Evolutionary conservation across 441 rosid species (phyloP).

Genomic region (Hura crepitans): DNA sequence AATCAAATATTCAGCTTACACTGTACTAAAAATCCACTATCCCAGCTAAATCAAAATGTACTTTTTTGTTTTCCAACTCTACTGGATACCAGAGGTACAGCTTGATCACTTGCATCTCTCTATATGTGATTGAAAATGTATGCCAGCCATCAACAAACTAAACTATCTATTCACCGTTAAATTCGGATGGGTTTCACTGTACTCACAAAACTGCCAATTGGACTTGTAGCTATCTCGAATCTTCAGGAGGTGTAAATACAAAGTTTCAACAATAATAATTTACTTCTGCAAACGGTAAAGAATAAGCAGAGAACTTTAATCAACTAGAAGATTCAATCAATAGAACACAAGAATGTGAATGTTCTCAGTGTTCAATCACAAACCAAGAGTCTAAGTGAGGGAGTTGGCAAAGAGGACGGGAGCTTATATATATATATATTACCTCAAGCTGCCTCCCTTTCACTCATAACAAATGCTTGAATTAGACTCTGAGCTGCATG

Average conservation of each 20-base stretch:
- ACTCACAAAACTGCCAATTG: conserved; percentile 24
- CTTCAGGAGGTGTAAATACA: conserved; percentile 19
- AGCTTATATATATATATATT: neutral
- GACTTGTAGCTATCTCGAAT: conserved; percentile 23
- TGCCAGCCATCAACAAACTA: conserved; percentile 12
- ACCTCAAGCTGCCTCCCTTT: conserved; percentile 45
- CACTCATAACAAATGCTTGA: conserved; percentile 78
- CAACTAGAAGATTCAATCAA: neutral
- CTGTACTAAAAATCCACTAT: conserved; percentile 13
- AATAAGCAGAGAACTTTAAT: conserved; percentile 1
- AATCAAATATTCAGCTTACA: neutral
- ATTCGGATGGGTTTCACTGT: conserved; percentile 20
- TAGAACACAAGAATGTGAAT: neutral
- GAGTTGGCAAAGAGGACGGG: neutral
- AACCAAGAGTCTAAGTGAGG: neutral
- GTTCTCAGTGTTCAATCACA: conserved; percentile 8
- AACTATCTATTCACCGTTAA: conserved; percentile 22
- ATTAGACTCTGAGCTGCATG: conserved; percentile 84
- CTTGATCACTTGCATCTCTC: conserved; percentile 10
- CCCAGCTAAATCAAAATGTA: neutral
- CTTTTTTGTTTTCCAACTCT: conserved; percentile 6
- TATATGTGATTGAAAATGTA: conserved; percentile 17
- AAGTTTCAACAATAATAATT: conserved; percentile 14
- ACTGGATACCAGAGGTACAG: conserved; percentile 14
- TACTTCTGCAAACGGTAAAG: conserved; percentile 16